phyloP scores from a whole-genome alignment of 1,284 basidiomycete species.

The Cerrena zonata region DNA sequence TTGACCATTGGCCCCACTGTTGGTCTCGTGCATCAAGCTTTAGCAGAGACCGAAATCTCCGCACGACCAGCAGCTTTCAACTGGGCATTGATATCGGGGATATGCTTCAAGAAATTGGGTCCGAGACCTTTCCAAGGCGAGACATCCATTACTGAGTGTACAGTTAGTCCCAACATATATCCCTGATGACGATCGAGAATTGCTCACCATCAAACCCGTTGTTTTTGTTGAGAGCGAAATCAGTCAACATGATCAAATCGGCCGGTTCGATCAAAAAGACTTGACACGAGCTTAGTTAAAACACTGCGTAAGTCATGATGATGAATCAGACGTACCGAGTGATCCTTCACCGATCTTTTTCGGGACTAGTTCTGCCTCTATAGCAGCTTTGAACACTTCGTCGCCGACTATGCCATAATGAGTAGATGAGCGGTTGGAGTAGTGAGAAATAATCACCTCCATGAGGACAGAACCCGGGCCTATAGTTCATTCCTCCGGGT shows the following conservation, averaged over 20 bases:
- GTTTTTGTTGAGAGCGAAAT: background rate
- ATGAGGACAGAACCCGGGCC: constrained; percentile 57
- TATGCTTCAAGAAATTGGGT: constrained; percentile 51
- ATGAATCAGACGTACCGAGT: constrained; percentile 34
- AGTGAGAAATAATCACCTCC: constrained; percentile 37
- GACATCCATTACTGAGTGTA: constrained; percentile 43
- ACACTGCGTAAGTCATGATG: background rate
- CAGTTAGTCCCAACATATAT: background rate
- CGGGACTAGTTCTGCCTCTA: constrained; percentile 46
- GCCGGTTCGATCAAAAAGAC: constrained; percentile 63
- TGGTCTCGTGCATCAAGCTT: too few species aligned
- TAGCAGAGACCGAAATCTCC: background rate
- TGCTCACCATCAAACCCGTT: background rate
- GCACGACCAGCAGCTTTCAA: constrained; percentile 38
- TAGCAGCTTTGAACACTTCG: constrained; percentile 51
- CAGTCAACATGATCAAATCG: background rate
- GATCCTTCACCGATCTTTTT: constrained; percentile 47
- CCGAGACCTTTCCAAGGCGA: constrained; percentile 59
- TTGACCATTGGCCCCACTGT: too few species aligned
- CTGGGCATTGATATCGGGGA: constrained; percentile 50
- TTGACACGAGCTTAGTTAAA: too few species aligned
- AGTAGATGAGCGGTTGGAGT: background rate
- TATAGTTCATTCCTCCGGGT: constrained; percentile 54
- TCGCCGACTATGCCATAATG: constrained; percentile 38
- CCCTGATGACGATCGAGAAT: background rate